Percentiles rank a stretch among this genome's conserved stretches.
Conservation (phyloP, 208 protist genomes). For the Herpetomonas tarakana region DNA sequence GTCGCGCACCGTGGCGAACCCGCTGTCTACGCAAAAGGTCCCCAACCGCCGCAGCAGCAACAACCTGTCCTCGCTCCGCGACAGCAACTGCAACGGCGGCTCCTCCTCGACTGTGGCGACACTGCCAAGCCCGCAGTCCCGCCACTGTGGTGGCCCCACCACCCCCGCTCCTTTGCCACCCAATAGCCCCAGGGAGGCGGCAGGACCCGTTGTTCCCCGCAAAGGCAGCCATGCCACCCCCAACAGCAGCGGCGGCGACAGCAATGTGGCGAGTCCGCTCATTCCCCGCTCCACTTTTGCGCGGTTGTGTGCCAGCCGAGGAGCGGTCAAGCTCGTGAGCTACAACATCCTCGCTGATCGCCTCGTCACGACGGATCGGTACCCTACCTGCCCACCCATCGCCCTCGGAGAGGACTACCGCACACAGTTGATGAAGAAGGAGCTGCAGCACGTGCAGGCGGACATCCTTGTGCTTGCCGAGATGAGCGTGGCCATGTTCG, state of each 20-base stretch:
- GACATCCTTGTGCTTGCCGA: constrained; percentile 74
- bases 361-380: constrained; percentile 69
- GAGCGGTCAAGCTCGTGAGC: constrained; percentile 48
- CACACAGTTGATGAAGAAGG: constrained; percentile 53
- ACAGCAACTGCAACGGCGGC: not conserved
- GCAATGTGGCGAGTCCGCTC: not conserved
- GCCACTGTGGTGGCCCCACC: not conserved
- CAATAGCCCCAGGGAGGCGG: not conserved
- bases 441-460: constrained; percentile 39
- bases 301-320: not conserved
- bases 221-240: too few relatives aligned
- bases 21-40: too few relatives aligned
- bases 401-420: constrained; percentile 78
- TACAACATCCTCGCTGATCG: constrained; percentile 84
- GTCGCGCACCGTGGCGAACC: constrained; percentile 38
- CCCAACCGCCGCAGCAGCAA: not conserved
- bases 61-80: not conserved
- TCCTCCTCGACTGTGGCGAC: not conserved
- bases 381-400: constrained; percentile 52
- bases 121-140: not conserved
- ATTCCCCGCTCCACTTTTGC: not conserved
- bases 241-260: not conserved
- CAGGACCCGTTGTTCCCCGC: not conserved
- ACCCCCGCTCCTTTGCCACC: not conserved
- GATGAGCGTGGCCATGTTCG: constrained; percentile 75